These are phyloP conservation scores for Globisporangium canariense DNA, from an alignment of 352 stramenopile genomes.

Conservation along the genomic window DNA sequence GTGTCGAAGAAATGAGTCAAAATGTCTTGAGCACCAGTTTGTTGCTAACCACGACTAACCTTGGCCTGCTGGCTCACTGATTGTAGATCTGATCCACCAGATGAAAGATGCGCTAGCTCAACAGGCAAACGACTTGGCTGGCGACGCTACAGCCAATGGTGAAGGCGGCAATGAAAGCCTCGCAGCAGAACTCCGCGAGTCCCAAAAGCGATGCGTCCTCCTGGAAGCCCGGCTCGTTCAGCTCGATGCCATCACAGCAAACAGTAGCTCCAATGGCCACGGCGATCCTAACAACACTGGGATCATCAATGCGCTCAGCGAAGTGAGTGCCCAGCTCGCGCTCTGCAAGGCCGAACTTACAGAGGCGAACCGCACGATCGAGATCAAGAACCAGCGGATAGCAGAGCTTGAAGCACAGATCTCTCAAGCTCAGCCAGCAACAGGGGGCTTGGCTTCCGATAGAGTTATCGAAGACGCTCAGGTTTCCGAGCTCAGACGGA, in stretches of 20 bases:
- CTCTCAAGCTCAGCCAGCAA: constrained; percentile 17
- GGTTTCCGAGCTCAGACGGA: constrained; percentile 36
- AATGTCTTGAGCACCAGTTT: neutral
- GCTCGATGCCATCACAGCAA: constrained; percentile 7
- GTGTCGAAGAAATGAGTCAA: neutral
- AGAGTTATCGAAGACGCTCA: constrained; percentile 30
- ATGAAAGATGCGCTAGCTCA: constrained; percentile 70
- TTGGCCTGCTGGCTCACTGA: neutral
- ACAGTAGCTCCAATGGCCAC: neutral
- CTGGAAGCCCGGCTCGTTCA: constrained; percentile 44
- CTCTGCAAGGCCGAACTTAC: constrained; percentile 39
- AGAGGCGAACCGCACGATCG: constrained; percentile 37
- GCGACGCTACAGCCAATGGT: neutral
- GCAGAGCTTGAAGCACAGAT: constrained; percentile 39
- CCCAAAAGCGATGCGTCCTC: constrained; percentile 36
- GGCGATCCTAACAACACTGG: neutral
- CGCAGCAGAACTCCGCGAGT: constrained; percentile 25
- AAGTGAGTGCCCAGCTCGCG: constrained; percentile 28
- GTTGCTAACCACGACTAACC: neutral
- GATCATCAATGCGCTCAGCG: constrained; percentile 5
- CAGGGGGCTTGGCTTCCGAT: neutral
- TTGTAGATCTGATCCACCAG: constrained; percentile 59
- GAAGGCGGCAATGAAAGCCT: constrained; percentile 10
- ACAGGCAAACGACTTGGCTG: constrained; percentile 29
- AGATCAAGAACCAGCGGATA: constrained; percentile 42